A percentile compares a stretch with the other conserved stretches of the same genome.
phyloP scores from a whole-genome alignment of 2,329 filamentous ascomycete species.

The Parastagonospora nodorum region DNA sequence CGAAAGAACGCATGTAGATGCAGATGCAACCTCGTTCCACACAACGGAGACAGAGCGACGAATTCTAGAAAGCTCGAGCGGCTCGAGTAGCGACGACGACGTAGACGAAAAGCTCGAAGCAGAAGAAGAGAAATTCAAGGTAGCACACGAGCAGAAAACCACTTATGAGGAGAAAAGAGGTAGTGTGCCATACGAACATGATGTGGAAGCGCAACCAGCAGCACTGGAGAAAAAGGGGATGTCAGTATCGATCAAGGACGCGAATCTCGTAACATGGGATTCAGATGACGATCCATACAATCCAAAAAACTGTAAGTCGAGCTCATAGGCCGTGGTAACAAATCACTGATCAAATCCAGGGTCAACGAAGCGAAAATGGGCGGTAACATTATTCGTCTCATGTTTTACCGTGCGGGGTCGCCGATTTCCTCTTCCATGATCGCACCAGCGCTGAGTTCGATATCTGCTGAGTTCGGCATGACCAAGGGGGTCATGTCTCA shows the following conservation, averaged over 20 bases:
- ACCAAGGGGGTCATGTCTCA: slow-evolving; percentile 36
- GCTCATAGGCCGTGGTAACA: too few relatives aligned
- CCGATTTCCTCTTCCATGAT: slow-evolving; percentile 49
- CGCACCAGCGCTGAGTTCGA: slow-evolving; percentile 39
- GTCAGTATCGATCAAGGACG: slow-evolving; percentile 32
- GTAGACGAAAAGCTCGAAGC: slow-evolving; percentile 14
- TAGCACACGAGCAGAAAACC: slow-evolving; percentile 10
- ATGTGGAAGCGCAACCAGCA: slow-evolving; percentile 30
- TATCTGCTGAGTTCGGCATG: slow-evolving; percentile 43
- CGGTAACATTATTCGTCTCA: slow-evolving; percentile 51
- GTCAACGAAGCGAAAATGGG: slow-evolving; percentile 49
- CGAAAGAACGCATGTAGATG: slow-evolving; percentile 28
- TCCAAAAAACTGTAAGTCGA: slow-evolving; percentile 31
- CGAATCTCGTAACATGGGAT: slow-evolving; percentile 51
- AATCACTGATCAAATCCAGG: not conserved
- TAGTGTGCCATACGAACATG: slow-evolving; percentile 36
- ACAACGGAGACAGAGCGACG: slow-evolving; percentile 34
- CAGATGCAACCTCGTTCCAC: slow-evolving; percentile 24
- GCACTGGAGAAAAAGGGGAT: slow-evolving; percentile 35
- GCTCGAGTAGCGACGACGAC: slow-evolving; percentile 16
- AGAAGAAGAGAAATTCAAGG: slow-evolving; percentile 17
- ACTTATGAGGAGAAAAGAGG: slow-evolving; percentile 34
- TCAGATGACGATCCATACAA: slow-evolving; percentile 52
- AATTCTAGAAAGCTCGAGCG: slow-evolving; percentile 10
- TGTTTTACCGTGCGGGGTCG: slow-evolving; percentile 47